Evolutionary conservation across 352 stramenopile genomes (phyloP), one percentile per base, ranked within the genome.

Genomic region (Globisporangium radiosum): DNA sequence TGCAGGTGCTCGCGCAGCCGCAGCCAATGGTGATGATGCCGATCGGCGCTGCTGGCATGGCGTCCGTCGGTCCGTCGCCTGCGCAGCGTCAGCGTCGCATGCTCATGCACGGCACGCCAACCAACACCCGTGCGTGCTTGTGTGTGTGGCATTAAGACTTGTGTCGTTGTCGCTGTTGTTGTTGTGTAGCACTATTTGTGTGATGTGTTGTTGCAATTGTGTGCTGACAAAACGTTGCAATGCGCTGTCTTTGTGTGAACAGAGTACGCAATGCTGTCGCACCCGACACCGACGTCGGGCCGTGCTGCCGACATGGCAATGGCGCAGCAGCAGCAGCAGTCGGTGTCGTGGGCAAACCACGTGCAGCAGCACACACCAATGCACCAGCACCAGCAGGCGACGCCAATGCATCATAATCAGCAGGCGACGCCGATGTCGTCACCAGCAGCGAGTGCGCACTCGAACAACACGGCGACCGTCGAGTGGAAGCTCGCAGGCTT

Each of bases 401-500:
- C 25, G 25, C 25, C 25, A 33, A 33, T 33, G 25, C 25, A 33
- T 33, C 25, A 33, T 33, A 33, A 33, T 33, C 25, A 33, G 52
- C 58, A 62, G 53, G 33, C 52, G 49, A 61, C 49, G 49, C 53
- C 63, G 19, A 61, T 60, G 44, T 17, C 50, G 42, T 65, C 70
- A 5, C 59, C 67, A n/a, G 45, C 67, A 8, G 62, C 70, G 25
- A 66, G 64, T 38, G 53, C 56, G 3, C 60, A 49, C 15, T 33
- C 25, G 25, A 33, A 33, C 25, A 33, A 33, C 25, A 3, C 25
- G 25, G 74, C 65, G 49, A 69, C 67, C 0, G 63, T 83, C 17
- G 85, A 94, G 60, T 94, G 82, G 82, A 77, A 78, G 40, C 73
- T 92, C n/a, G 72, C 70, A 17, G 85, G 76, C 40, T 94, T 90